Conservation (phyloP, 2,329 filamentous ascomycete species). For the Arthrobotrys sinensis region DNA sequence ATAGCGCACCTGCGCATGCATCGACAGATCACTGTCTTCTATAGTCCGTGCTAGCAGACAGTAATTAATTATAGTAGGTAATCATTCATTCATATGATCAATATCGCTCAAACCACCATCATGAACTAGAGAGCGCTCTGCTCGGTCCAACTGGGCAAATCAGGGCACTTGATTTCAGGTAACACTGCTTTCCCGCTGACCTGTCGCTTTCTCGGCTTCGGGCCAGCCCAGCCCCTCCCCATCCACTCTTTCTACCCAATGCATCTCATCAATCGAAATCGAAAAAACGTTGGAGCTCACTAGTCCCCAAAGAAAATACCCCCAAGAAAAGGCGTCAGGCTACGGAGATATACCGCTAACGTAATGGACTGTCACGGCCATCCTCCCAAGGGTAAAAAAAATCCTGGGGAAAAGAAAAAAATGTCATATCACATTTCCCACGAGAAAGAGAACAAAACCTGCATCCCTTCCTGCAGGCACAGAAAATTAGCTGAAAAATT, state of each 20-base stretch:
- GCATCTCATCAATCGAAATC: background rate
- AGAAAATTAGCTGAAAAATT: conserved; percentile 20
- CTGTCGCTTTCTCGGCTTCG: conserved; percentile 60
- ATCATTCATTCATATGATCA: background rate
- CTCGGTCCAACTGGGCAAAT: conserved; percentile 33
- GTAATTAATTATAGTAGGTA: background rate
- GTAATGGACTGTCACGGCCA: background rate
- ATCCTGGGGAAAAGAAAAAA: conserved; percentile 4
- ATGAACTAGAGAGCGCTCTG: background rate
- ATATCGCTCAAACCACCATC: background rate
- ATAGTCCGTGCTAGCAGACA: background rate
- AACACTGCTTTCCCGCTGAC: conserved; percentile 61
- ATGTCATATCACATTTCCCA: conserved; percentile 21
- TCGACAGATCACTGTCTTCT: conserved; percentile 2
- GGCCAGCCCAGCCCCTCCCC: conserved; percentile 51
- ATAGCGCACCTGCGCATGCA: conserved; percentile 22
- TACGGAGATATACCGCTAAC: conserved; percentile 12
- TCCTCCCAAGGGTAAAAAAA: background rate
- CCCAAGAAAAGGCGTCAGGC: background rate
- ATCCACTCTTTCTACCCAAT: background rate
- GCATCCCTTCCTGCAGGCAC: conserved; percentile 40
- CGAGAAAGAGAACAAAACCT: background rate
- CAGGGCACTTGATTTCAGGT: conserved; percentile 55
- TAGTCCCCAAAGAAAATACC: background rate
- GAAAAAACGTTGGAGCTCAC: conserved; percentile 13